Conservation (phyloP, 2,329 filamentous ascomycete genomes). For the Ceratocystis destructans region DNA sequence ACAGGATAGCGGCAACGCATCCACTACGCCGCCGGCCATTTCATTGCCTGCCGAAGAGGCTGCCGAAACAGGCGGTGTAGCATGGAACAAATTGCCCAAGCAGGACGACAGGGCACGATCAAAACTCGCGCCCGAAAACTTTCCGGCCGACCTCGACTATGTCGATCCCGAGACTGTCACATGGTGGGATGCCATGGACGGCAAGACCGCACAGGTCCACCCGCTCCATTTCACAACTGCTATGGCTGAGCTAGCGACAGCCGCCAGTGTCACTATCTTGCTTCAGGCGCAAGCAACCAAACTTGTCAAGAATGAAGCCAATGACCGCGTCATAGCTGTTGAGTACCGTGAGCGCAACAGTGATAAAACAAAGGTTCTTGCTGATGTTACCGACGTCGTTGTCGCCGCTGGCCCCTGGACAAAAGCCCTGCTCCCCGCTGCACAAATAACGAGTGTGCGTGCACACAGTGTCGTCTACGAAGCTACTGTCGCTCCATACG, state of each 20-base stretch:
- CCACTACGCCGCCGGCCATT: background rate
- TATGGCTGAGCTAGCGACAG: conserved; percentile 62
- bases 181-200: conserved; percentile 70
- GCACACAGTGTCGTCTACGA: conserved; percentile 54
- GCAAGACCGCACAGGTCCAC: conserved; percentile 83
- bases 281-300: conserved; percentile 52
- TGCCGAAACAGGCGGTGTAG: conserved; percentile 13
- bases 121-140: conserved; percentile 40
- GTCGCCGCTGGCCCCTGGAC: conserved; percentile 52
- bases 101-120: conserved; percentile 37
- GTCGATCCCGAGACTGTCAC: conserved; percentile 52
- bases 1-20: background rate
- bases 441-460: conserved; percentile 44
- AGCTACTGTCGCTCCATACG: conserved; percentile 54
- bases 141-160: conserved; percentile 78
- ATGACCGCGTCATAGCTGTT: conserved; percentile 45
- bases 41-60: conserved; percentile 14
- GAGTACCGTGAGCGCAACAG: conserved; percentile 41
- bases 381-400: conserved; percentile 39
- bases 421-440: conserved; percentile 40
- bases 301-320: conserved; percentile 16
- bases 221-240: conserved; percentile 78
- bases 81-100: conserved; percentile 50
- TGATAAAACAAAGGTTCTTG: conserved; percentile 27
- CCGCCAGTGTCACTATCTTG: conserved; percentile 53